Conservation (phyloP, 768 basidiomycete genomes). For the Leccinum truebloodii region DNA sequence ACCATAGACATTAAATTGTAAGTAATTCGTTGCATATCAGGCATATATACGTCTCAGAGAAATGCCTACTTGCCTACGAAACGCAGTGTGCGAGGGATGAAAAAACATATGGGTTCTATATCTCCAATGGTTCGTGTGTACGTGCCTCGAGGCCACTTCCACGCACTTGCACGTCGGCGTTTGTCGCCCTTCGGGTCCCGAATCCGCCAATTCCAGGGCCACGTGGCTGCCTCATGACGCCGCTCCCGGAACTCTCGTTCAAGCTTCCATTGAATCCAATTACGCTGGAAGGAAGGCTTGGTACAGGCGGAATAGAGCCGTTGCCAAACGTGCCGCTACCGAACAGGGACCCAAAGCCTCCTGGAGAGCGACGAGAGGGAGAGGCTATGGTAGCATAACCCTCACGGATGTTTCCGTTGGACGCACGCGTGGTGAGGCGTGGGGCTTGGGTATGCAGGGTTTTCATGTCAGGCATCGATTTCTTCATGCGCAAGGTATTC, state of each 20-base stretch:
- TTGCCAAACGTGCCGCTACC: slow-evolving; percentile 39
- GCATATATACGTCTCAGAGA: slow-evolving; percentile 24
- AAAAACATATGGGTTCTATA: slow-evolving; percentile 43
- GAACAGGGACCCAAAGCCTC: slow-evolving; percentile 72
- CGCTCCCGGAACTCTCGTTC: slow-evolving; percentile 37
- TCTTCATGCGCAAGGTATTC: slow-evolving; percentile 80
- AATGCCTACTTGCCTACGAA: slow-evolving; percentile 24
- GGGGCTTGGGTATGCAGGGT: slow-evolving; percentile 78
- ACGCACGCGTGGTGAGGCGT: slow-evolving; percentile 75
- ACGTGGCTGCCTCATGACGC: slow-evolving; percentile 83
- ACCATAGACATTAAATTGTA: slow-evolving; percentile 25
- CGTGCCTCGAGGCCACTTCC: slow-evolving; percentile 75
- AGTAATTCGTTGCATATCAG: slow-evolving; percentile 25
- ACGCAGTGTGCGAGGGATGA: not conserved
- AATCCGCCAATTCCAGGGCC: slow-evolving; percentile 83
- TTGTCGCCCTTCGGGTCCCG: slow-evolving; percentile 49
- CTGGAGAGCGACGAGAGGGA: slow-evolving; percentile 74
- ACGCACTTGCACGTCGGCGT: slow-evolving; percentile 46
- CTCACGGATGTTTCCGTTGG: slow-evolving; percentile 85
- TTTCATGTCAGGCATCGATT: slow-evolving; percentile 99
- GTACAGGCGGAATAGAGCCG: slow-evolving; percentile 68
- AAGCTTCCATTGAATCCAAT: slow-evolving; percentile 47
- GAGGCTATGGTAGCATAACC: slow-evolving; percentile 88
- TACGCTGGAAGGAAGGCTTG: slow-evolving; percentile 65
- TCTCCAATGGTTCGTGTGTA: slow-evolving; percentile 85